Evolutionary conservation across 106 monocot genomes (phyloP), one percentile per base, ranked within the genome.

Genomic region (Allium cepa): DNA sequence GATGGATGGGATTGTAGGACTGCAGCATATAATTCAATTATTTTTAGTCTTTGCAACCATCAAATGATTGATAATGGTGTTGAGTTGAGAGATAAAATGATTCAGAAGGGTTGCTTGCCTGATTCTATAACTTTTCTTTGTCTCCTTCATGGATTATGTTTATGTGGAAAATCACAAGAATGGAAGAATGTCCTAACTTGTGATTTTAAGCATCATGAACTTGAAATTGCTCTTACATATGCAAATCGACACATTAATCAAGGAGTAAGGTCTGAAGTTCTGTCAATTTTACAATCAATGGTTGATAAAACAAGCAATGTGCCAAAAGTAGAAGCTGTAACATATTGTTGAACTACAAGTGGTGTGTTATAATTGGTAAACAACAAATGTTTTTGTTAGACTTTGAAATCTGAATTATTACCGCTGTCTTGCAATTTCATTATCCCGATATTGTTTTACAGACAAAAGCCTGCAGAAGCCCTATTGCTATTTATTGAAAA

Each of bases 21-120:
- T 75, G 85, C 95, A 63, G 91, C 85, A 26, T 86, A 86, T 78
- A 88, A 83, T 82, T 69, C 79, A 47, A 88, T 86, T 49, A 84
- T 96, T 17, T 74, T 83, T 51, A 83, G 88, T 27, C 86, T 96
- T 7, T 96, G 91, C 72, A 88, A 90, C 61, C 63, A 91, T 78
- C 69, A 80, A 56, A 91, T 96, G 96, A 63, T 96, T 45, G 59
- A 47, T 50, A 77, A 67, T 60, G 91, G 80, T 70, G 64, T 91
- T 70, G 76, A 88, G 9, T 59, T 96, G 60, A 84, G 79, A 80
- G 84, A 88, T 59, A 78, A 80, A 58, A 91, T 96, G 91, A 11
- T 67, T 28, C 62, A 26, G 28, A 85, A 84, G 63, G 85, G 88
- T 9, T 84, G 62, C 55, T 66, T 46, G 7, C 74, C 83, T 9